These are phyloP conservation scores for Pelargonium citronellum DNA, from an alignment of 441 rosid genomes.

Conservation along the genomic window DNA sequence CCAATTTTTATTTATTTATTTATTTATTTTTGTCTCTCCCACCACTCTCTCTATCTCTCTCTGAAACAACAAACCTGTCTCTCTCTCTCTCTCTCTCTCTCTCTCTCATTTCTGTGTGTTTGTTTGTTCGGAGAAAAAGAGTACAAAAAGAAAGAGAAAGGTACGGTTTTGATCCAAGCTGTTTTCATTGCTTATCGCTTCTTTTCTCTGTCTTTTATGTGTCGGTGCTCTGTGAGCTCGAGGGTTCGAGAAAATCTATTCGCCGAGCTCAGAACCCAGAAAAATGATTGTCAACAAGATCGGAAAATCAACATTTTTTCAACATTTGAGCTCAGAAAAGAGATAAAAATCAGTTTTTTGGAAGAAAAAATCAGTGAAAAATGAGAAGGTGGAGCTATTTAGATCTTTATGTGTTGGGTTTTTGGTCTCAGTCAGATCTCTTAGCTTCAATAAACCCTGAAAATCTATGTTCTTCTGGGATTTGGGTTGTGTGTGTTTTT, in stretches of 20 bases:
- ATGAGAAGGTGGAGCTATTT: not conserved
- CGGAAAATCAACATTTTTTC: not conserved
- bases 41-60: too few relatives aligned
- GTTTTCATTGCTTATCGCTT: too few relatives aligned
- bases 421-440: not conserved
- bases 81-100: too few relatives aligned
- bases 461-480: slow-evolving; percentile 12
- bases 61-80: too few relatives aligned
- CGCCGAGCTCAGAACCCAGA: not conserved
- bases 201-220: not conserved
- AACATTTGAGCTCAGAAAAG: not conserved
- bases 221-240: not conserved
- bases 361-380: not conserved
- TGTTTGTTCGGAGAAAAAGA: not conserved
- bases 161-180: not conserved
- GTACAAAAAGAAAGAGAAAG: not conserved
- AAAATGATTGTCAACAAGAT: not conserved
- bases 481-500: slow-evolving; percentile 39
- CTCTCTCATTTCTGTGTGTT: too few relatives aligned
- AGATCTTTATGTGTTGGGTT: too few relatives aligned
- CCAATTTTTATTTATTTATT: too few relatives aligned
- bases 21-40: too few relatives aligned
- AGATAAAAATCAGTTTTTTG: too few relatives aligned
- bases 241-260: not conserved
- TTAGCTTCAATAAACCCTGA: not conserved